These are phyloP conservation scores for Aspergillus japonicus DNA, from an alignment of 2,329 filamentous ascomycete genomes.

Conservation along the genomic window DNA sequence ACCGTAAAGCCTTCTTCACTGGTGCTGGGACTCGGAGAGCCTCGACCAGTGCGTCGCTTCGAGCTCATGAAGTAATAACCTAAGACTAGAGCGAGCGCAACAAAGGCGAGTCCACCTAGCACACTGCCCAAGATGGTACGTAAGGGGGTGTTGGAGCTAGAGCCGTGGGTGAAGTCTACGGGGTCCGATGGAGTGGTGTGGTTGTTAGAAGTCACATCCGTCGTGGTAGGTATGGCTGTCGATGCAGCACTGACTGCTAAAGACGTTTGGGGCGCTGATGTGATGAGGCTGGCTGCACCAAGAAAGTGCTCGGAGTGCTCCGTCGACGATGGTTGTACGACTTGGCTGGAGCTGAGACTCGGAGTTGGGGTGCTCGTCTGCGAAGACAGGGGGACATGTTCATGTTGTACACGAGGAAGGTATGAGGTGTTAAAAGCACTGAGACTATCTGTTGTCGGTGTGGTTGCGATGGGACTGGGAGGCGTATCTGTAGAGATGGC, in stretches of 20 bases:
- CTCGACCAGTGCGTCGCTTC: constrained; percentile 16
- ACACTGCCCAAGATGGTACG: constrained; percentile 30
- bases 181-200: background rate
- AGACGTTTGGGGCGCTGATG: background rate
- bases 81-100: constrained; percentile 25
- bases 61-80: constrained; percentile 25
- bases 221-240: constrained; percentile 1
- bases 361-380: background rate
- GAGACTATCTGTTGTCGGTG: background rate
- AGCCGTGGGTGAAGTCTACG: constrained; percentile 4
- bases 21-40: constrained; percentile 9
- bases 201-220: constrained; percentile 4
- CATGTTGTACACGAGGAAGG: background rate
- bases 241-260: background rate
- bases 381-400: constrained; percentile 1
- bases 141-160: constrained; percentile 9
- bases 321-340: background rate
- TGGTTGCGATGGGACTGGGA: background rate
- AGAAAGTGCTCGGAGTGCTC: background rate
- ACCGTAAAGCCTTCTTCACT: constrained; percentile 20
- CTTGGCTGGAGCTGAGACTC: background rate
- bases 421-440: background rate
- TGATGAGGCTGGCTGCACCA: background rate
- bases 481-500: background rate
- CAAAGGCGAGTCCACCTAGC: constrained; percentile 27